phyloP scores from a whole-genome alignment of 352 stramenopile genomes.

The Phytopythium oedochilum region DNA sequence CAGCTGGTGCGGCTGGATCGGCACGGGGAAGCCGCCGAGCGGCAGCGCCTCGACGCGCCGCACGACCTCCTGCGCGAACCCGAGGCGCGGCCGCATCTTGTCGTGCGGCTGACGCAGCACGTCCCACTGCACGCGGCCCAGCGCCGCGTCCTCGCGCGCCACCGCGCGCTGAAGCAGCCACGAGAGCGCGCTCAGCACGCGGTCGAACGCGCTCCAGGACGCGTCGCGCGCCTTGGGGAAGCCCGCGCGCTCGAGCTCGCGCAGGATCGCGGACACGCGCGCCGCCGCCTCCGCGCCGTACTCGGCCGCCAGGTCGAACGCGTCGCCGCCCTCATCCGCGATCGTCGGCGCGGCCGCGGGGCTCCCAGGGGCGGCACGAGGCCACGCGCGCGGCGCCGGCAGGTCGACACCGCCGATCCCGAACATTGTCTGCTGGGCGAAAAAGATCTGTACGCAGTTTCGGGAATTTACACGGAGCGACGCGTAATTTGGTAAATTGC shows the following conservation, averaged over 20 bases:
- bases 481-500: too few species aligned
- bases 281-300: conserved; percentile 28
- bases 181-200: conserved; percentile 44
- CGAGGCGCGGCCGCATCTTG: conserved; percentile 67
- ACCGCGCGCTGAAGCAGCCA: conserved; percentile 67
- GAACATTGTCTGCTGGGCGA: too few species aligned
- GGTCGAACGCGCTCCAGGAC: conserved; percentile 55
- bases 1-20: conserved; percentile 66
- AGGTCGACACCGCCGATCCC: neutral
- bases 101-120: conserved; percentile 56
- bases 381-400: neutral
- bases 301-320: conserved; percentile 27
- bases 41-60: conserved; percentile 35
- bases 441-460: too few species aligned
- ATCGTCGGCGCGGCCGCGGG: neutral
- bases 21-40: conserved; percentile 15
- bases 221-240: conserved; percentile 41
- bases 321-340: conserved; percentile 3
- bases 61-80: conserved; percentile 55
- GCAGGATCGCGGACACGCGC: conserved; percentile 27
- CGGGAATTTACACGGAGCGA: too few species aligned
- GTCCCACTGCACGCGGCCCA: conserved; percentile 57
- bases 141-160: conserved; percentile 30
- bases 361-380: neutral
- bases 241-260: conserved; percentile 24